Evolutionary conservation across 495 filamentous ascomycete genomes (phyloP), one percentile per base, ranked within the genome.

Genomic region (Neurospora africana): DNA sequence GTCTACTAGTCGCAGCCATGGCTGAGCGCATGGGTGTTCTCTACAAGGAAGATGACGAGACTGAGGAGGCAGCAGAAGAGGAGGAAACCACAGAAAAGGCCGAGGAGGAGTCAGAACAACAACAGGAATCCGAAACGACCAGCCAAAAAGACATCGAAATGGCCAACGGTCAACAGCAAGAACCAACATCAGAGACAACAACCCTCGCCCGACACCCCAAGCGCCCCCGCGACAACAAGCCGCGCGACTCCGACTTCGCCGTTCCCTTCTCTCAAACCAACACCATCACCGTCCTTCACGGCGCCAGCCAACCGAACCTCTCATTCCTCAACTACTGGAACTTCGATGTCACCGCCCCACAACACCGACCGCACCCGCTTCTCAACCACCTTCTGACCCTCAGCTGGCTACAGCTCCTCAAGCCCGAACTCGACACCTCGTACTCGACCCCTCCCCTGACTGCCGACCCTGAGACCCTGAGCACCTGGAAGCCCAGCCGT

Each of bases 1-100:
- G 95, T 0, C 81, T 98, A 33, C 78, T 99, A 10, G 89, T 95
- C 2, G 94, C 93, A 0, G 92, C 94, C 1, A 85, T 97, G 83
- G 95, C 95, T 1, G 95, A 99, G 80, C 87, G 91, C 70, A 94
- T 98, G 89, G 94, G 93, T 0, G 89, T 98, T 44, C 84, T 99
- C 1, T 87, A 93, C 78, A 70, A 75, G 6, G 71, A 81, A 17
- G 53, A 65, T 19, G 27, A 65, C 15, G 53, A 65, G 53, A 65
- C 13, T 5, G 79, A 80, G 39, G 83, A 87, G 0, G 79, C 80
- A 0, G 81, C 83, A 7, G 79, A 75, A 4, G 78, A 82, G 2
- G 76, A 84, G 71, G 75, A 73, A 40, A 61, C 69, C 21, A 72
- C 37, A 65, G 72, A 67, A 23, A 70, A 70, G 13, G 68, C 74